Evolutionary conservation across 495 filamentous ascomycete genomes (phyloP).

Genomic region (Penicillium cataractarum): DNA sequence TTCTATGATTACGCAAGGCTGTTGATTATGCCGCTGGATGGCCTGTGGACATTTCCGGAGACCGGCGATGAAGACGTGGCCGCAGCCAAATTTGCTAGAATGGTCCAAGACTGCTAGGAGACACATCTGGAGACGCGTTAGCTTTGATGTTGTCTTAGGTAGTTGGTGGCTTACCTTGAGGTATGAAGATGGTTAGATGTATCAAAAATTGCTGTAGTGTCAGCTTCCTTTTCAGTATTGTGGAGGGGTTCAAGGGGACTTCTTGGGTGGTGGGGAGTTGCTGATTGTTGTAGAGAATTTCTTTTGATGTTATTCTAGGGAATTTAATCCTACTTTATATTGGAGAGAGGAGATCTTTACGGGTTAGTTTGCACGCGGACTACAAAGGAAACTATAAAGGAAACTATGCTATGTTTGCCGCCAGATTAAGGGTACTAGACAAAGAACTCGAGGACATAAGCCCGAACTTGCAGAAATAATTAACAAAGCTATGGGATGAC

Average conservation of each 20-base stretch:
- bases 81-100: constrained; percentile 11
- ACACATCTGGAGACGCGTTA: constrained; percentile 8
- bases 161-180: neutral
- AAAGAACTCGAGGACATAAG: neutral
- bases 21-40: neutral
- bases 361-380: neutral
- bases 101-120: constrained; percentile 8
- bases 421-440: neutral
- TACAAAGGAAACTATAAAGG: neutral
- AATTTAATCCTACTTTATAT: neutral
- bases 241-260: neutral
- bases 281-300: neutral
- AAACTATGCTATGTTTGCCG: neutral
- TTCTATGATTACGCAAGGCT: neutral
- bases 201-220: neutral
- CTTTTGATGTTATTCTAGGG: neutral
- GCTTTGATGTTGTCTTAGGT: too few species aligned
- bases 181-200: neutral
- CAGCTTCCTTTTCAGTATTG: neutral
- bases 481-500: neutral
- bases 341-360: neutral
- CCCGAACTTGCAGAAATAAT: neutral
- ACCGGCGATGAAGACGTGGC: constrained; percentile 10
- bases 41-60: constrained; percentile 4
- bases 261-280: neutral